Evolutionary conservation across 176 grass and related monocot species (phyloP).

Genomic region (Alloteropsis semialata): DNA sequence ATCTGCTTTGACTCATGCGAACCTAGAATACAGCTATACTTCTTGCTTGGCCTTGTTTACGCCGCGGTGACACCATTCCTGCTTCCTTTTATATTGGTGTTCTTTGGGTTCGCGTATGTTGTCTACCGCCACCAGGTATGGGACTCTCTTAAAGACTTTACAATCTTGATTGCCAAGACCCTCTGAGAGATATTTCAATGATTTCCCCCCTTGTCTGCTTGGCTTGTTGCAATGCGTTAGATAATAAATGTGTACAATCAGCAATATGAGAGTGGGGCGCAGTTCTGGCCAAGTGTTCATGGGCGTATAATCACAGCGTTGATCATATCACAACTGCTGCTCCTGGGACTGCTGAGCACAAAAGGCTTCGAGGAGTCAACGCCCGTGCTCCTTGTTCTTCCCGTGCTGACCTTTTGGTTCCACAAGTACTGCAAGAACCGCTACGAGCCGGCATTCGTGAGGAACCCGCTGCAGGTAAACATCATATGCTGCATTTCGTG

Average conservation of each 20-base stretch:
- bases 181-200: background rate
- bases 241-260: constrained; percentile 99
- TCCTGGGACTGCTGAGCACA: constrained; percentile 82
- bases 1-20: constrained; percentile 71
- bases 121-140: constrained; percentile 93
- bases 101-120: constrained; percentile 81
- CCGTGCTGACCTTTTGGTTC: constrained; percentile 84
- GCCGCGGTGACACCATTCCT: constrained; percentile 78
- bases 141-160: background rate
- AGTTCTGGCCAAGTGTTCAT: constrained; percentile 96
- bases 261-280: constrained; percentile 76
- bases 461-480: constrained; percentile 80
- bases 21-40: constrained; percentile 92
- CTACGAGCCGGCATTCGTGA: constrained; percentile 69
- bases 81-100: constrained; percentile 90
- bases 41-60: constrained; percentile 91
- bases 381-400: constrained; percentile 72
- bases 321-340: constrained; percentile 75
- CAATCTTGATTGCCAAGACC: background rate
- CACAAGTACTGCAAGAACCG: constrained; percentile 78
- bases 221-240: constrained; percentile 21
- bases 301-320: constrained; percentile 65
- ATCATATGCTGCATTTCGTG: background rate
- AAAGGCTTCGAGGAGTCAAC: constrained; percentile 50
- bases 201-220: background rate